Conservation (phyloP, 2,329 filamentous ascomycete species). For the Fusarium avenaceum region DNA sequence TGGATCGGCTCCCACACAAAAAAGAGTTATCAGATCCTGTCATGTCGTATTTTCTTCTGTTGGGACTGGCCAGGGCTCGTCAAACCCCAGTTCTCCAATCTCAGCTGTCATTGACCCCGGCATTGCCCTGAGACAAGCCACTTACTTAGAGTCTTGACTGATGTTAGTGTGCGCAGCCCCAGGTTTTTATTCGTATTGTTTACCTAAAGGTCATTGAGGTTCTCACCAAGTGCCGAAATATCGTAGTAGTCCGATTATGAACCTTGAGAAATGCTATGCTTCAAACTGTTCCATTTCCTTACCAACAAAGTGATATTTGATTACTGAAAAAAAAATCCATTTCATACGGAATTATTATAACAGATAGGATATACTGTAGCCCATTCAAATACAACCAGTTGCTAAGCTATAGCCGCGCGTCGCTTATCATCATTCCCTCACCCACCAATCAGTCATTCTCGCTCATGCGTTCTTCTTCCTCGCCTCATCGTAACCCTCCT, state of each 20-base stretch:
- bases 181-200: neutral
- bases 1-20: slow-evolving; percentile 17
- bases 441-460: neutral
- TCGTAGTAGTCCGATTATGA: neutral
- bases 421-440: neutral
- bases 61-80: neutral
- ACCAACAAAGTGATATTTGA: neutral
- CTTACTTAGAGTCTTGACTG: neutral
- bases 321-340: neutral
- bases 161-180: neutral
- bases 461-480: slow-evolving; percentile 57
- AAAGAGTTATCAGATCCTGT: slow-evolving; percentile 33
- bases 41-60: neutral
- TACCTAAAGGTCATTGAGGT: neutral
- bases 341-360: neutral
- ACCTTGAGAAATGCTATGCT: neutral
- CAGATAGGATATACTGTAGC: slow-evolving; percentile 13
- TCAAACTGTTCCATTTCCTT: neutral
- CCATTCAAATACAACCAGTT: slow-evolving; percentile 35
- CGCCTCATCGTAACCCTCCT: slow-evolving; percentile 59
- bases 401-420: slow-evolving; percentile 17
- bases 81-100: no score
- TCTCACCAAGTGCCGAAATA: neutral
- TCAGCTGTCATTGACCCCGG: neutral
- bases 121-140: neutral